Evolutionary conservation across 345 rosid species (phyloP).

Genomic region (Salix koriyanagi): DNA sequence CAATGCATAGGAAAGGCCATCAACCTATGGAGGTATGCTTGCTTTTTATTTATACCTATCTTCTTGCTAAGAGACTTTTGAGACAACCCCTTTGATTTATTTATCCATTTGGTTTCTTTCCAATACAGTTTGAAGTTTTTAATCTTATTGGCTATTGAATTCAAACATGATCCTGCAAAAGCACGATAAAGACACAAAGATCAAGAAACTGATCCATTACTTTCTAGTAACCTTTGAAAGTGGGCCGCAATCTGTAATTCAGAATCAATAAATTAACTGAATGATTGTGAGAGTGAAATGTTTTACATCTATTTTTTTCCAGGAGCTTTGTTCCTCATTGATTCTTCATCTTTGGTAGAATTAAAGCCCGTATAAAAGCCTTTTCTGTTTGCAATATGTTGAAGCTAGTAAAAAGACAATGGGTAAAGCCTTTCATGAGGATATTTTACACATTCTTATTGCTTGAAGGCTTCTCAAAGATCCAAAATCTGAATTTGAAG

Average conservation of each 20-base stretch:
- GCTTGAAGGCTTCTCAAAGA: slow-evolving; percentile 76
- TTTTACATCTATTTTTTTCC: slow-evolving; percentile 18
- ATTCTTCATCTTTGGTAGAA: slow-evolving; percentile 68
- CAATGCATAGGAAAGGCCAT: too few species aligned
- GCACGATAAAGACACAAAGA: too few species aligned
- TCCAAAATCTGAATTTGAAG: too few species aligned
- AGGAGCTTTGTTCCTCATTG: slow-evolving; percentile 72
- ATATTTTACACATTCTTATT: slow-evolving; percentile 66
- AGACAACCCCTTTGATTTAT: too few species aligned
- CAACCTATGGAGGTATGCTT: too few species aligned
- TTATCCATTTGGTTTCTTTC: not conserved
- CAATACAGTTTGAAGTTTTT: not conserved
- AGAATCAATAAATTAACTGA: not conserved
- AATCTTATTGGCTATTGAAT: not conserved
- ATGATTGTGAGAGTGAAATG: slow-evolving; percentile 1
- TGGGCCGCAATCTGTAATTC: not conserved
- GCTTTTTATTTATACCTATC: too few species aligned
- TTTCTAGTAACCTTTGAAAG: not conserved
- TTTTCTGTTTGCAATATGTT: slow-evolving; percentile 67
- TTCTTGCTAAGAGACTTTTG: too few species aligned
- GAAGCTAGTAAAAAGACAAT: slow-evolving; percentile 69
- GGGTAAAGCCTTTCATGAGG: slow-evolving; percentile 42
- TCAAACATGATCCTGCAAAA: not conserved
- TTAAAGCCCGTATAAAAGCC: slow-evolving; percentile 64
- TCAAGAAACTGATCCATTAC: not conserved